Evolutionary conservation across 2,329 filamentous ascomycete genomes (phyloP).

Genomic region (Cytospora piceae): DNA sequence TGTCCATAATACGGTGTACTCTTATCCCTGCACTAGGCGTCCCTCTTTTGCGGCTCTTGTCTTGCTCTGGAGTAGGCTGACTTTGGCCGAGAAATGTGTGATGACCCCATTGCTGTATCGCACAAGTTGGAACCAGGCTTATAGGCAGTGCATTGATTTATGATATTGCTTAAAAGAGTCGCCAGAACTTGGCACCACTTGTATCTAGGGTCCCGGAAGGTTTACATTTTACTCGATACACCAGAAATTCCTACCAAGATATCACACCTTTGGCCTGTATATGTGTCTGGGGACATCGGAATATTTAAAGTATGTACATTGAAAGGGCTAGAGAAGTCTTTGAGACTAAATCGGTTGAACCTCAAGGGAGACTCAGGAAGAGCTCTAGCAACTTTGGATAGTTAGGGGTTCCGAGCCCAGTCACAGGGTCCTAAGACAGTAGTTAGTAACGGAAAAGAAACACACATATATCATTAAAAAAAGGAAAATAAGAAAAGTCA

Average conservation of each 20-base stretch:
- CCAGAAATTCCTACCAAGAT: neutral
- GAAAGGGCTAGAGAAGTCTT: neutral
- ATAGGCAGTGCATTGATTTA: too few species aligned
- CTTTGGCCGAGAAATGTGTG: too few species aligned
- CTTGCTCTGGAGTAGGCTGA: too few species aligned
- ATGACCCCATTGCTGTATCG: too few species aligned
- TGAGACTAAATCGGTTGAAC: constrained; percentile 38
- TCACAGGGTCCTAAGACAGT: constrained; percentile 32
- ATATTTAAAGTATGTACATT: neutral
- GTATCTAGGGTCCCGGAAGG: too few species aligned
- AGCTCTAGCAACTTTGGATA: constrained; percentile 19
- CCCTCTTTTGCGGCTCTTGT: too few species aligned
- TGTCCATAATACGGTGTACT: neutral
- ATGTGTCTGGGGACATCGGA: neutral
- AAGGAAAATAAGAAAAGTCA: neutral
- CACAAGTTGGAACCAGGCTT: too few species aligned
- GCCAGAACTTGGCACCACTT: too few species aligned
- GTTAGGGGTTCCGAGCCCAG: constrained; percentile 34
- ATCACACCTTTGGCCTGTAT: neutral
- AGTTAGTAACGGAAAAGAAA: neutral
- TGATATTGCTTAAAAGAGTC: too few species aligned
- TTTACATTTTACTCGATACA: too few species aligned
- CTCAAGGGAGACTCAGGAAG: constrained; percentile 21
- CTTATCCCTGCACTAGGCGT: neutral
- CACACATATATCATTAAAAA: neutral